Evolutionary conservation across 2,329 filamentous ascomycete genomes (phyloP), one percentile per base, ranked within the genome.

Genomic region (Blumeria graminis): DNA sequence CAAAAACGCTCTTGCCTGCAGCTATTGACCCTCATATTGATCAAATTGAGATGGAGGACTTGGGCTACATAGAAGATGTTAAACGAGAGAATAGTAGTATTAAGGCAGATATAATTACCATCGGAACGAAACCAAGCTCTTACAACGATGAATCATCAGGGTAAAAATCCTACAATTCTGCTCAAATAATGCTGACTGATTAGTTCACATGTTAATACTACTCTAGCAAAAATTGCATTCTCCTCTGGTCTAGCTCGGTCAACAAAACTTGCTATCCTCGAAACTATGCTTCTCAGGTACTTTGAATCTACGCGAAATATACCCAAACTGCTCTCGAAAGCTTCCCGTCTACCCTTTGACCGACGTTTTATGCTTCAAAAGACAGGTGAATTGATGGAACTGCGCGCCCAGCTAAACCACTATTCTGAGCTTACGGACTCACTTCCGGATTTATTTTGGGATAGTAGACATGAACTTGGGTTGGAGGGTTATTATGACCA

Each of bases 391-490:
- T 75, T 98, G 6, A 77, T 96, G 16, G 84, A 82, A 64, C 80
- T 96, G 55, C 82, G 92, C 51, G 90, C 90, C 0, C 88, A 94
- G 65, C 75, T 98, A 53, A 98, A 98, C 66, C 83, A 96, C 63
- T 96, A 96, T 71, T 94, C 87, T 1, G 92, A 96, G 69, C 77
- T 98, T 36, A 96, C 92, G 0, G 92, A 98, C 70, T 87, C 86
- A 16, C 75, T 96, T 16, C 92, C 92, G 0, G 92, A 98, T 69
- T 80, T 96, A 50, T 95, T 98, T 71, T 98, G 92, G 92, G 92
- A 98, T 68, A 84, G 78, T 62, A 78, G 81, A 54, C 84, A 92
- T 63, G 89, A 95, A 68, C 78, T 95, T 1, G 86, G 88, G 0
- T 75, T 98, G 1, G 92, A 95, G 68, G 84, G 83, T 34, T 96